Percentiles rank a stretch among this genome's conserved stretches.
These are phyloP conservation scores for Zostera marina DNA, from an alignment of 116 monocot genomes.

Conservation along the genomic window DNA sequence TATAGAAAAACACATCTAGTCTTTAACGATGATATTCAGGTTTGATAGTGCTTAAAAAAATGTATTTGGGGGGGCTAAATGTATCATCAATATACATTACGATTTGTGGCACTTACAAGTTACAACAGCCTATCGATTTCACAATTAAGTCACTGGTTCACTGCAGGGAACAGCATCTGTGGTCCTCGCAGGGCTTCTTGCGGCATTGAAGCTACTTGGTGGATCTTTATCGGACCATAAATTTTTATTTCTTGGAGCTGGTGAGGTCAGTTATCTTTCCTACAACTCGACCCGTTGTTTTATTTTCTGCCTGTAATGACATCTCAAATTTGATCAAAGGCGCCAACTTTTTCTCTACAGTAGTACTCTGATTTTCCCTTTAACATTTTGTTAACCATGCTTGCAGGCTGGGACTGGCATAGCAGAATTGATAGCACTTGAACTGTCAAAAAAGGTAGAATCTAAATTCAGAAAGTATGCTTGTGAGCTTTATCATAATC, in stretches of 20 bases:
- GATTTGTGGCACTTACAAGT: too few relatives aligned
- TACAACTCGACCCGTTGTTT: background rate
- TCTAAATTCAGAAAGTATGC: too few relatives aligned
- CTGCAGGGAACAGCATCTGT: slow-evolving; percentile 38
- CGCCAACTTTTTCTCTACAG: background rate
- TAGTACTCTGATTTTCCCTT: background rate
- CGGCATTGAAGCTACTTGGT: slow-evolving; percentile 22
- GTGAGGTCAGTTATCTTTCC: slow-evolving; percentile 19
- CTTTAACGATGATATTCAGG: slow-evolving; percentile 95
- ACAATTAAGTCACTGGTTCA: slow-evolving; percentile 2
- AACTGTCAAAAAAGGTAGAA: slow-evolving; percentile 71
- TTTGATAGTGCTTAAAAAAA: slow-evolving; percentile 3
- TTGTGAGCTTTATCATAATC: too few relatives aligned
- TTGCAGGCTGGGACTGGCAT: slow-evolving; percentile 95
- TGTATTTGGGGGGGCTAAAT: background rate
- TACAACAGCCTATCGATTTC: background rate
- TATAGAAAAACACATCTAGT: slow-evolving; percentile 75
- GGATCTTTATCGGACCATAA: slow-evolving; percentile 36
- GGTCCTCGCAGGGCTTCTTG: slow-evolving; percentile 39
- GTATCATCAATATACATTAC: too few relatives aligned
- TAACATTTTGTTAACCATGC: background rate
- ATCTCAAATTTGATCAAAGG: background rate
- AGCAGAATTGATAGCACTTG: slow-evolving; percentile 84
- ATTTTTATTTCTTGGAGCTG: slow-evolving; percentile 41
- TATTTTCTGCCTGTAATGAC: background rate